A percentile compares a stretch with the other conserved stretches of the same genome.
phyloP scores from a whole-genome alignment of 2,329 filamentous ascomycete genomes.

The Amylocarpus encephaloides region DNA sequence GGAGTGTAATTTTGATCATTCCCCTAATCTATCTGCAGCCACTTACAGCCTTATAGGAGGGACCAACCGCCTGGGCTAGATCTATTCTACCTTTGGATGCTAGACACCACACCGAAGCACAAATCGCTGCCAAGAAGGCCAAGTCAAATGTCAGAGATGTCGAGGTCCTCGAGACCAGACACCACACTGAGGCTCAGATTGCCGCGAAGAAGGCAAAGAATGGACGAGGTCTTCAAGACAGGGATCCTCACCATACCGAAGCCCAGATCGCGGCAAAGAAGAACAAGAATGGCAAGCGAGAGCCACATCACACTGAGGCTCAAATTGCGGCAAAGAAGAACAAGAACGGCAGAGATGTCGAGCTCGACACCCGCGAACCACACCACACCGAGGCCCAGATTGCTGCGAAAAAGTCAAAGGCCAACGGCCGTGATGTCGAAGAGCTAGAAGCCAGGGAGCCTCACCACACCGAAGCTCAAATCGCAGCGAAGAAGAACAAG shows the following conservation, averaged over 20 bases:
- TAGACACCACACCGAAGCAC: conserved; percentile 11
- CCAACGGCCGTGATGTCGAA: conserved; percentile 3
- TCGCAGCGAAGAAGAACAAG: conserved; percentile 20
- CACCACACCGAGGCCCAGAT: conserved; percentile 9
- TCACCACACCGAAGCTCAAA: conserved; percentile 23
- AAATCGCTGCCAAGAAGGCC: conserved; percentile 16
- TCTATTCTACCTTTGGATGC: conserved; percentile 3
- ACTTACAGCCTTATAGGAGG: background rate
- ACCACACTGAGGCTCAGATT: conserved; percentile 9
- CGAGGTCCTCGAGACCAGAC: conserved; percentile 7
- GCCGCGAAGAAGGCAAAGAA: background rate
- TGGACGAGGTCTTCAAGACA: conserved; percentile 8
- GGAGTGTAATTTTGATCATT: background rate
- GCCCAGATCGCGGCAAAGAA: conserved; percentile 22
- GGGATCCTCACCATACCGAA: conserved; percentile 19
- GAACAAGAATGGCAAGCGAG: conserved; percentile 11
- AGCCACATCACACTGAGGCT: conserved; percentile 19
- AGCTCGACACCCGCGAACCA: background rate
- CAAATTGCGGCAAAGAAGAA: conserved; percentile 20
- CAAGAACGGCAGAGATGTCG: background rate
- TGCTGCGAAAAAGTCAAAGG: background rate
- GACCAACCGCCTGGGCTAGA: conserved; percentile 1
- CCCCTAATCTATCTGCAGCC: too few species aligned
- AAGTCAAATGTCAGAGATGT: conserved; percentile 11
- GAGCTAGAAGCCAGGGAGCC: conserved; percentile 10